These are phyloP conservation scores for Aspergillus kassunensis DNA, from an alignment of 495 filamentous ascomycete species.

Conservation along the genomic window DNA sequence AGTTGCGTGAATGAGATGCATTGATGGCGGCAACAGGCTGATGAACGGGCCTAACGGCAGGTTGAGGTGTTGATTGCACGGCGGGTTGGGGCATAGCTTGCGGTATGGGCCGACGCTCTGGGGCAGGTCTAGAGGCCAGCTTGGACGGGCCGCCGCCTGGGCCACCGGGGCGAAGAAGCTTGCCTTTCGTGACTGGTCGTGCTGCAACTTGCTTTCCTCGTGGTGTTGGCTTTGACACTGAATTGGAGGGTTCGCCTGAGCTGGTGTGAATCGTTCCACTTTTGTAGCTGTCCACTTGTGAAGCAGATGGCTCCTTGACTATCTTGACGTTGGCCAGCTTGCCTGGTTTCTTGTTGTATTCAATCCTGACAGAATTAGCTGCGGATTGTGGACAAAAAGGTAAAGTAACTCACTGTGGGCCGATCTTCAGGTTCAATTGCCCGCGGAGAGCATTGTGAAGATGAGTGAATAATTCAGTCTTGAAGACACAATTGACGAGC, in stretches of 20 bases:
- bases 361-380: constrained; percentile 55
- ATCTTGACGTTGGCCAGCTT: constrained; percentile 86
- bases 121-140: constrained; percentile 50
- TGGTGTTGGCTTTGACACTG: constrained; percentile 78
- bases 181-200: constrained; percentile 83
- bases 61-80: constrained; percentile 44
- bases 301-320: constrained; percentile 74
- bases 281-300: constrained; percentile 82
- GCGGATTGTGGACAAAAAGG: not conserved
- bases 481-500: constrained; percentile 86
- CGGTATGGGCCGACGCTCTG: constrained; percentile 40
- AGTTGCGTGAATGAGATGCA: constrained; percentile 48
- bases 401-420: constrained; percentile 50
- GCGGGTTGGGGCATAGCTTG: constrained; percentile 41
- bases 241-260: constrained; percentile 77
- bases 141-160: constrained; percentile 78
- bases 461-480: constrained; percentile 96
- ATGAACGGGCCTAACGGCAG: constrained; percentile 31
- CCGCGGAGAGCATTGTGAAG: constrained; percentile 71
- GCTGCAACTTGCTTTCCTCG: constrained; percentile 78
- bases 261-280: constrained; percentile 84
- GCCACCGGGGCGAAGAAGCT: constrained; percentile 84
- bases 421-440: constrained; percentile 76
- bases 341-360: constrained; percentile 97
- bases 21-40: constrained; percentile 46